These are phyloP conservation scores for Delonix regia DNA, from an alignment of 306 rosid species.

Conservation along the genomic window DNA sequence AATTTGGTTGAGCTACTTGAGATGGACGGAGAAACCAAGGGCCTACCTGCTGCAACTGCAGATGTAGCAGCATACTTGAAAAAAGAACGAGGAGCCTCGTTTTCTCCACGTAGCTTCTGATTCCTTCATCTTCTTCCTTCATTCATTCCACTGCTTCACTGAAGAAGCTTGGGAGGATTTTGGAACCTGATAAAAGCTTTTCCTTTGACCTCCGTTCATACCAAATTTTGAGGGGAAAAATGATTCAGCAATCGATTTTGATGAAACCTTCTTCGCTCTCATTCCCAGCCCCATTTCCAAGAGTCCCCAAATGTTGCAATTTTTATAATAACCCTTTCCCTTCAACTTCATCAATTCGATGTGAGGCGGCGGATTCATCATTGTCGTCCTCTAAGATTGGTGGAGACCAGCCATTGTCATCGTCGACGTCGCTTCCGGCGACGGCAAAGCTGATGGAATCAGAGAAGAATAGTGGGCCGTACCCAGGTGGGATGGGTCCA, in stretches of 20 bases:
- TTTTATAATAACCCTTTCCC: background rate
- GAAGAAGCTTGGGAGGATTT: background rate
- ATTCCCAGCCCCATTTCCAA: conserved; percentile 35
- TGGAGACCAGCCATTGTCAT: conserved; percentile 4
- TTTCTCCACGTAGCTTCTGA: background rate
- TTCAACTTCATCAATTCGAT: conserved; percentile 41
- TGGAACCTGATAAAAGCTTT: background rate
- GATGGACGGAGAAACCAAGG: conserved; percentile 30
- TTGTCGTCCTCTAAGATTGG: conserved; percentile 17
- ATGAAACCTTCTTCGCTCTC: conserved; percentile 36
- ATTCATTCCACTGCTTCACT: background rate
- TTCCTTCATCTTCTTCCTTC: background rate
- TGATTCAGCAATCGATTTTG: conserved; percentile 50
- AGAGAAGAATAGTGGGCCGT: conserved; percentile 44
- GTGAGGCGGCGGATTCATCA: conserved; percentile 49
- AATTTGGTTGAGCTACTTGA: background rate
- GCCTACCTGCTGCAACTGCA: background rate
- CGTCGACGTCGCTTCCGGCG: conserved; percentile 16
- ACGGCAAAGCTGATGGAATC: conserved; percentile 38
- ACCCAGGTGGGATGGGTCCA: conserved; percentile 65
- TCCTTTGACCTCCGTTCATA: background rate
- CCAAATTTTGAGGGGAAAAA: background rate
- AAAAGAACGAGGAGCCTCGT: background rate
- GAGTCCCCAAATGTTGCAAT: conserved; percentile 18
- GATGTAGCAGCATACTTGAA: background rate